Evolutionary conservation across 257 asterid species (phyloP).

Genomic region (Ocimum tenuiflorum): DNA sequence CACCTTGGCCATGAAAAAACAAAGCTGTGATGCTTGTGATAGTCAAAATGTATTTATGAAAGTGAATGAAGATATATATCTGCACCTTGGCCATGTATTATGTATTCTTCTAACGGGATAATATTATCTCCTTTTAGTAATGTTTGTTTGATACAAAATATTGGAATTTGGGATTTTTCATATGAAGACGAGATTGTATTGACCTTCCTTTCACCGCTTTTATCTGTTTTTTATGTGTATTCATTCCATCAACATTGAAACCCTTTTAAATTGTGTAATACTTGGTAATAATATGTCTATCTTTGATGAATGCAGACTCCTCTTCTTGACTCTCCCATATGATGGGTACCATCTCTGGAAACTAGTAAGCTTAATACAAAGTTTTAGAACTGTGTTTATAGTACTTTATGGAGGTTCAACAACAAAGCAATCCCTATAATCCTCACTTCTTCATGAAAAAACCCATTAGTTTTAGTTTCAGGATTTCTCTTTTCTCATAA

Average conservation of each 20-base stretch:
- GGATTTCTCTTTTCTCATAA: no score
- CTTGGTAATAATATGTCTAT: neutral
- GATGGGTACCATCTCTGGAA: no score
- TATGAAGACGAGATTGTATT: neutral
- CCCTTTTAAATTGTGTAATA: neutral
- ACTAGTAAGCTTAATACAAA: no score
- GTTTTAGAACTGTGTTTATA: no score
- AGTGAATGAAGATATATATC: neutral
- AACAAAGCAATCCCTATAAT: no score
- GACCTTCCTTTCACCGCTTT: neutral
- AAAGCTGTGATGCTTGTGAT: neutral
- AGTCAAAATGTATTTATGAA: neutral
- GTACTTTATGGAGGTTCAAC: no score
- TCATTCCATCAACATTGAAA: neutral
- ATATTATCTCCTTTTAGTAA: neutral
- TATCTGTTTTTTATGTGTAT: neutral
- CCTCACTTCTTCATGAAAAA: no score
- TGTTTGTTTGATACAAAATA: neutral
- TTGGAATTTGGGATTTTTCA: neutral
- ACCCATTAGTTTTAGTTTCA: no score
- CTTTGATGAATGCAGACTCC: no score
- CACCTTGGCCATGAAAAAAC: neutral
- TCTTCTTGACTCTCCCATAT: no score
- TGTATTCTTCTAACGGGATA: neutral
- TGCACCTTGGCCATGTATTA: no score